Evolutionary conservation across 192 early-diverging fungal species (phyloP).

Genomic region (Funneliformis mosseae): DNA sequence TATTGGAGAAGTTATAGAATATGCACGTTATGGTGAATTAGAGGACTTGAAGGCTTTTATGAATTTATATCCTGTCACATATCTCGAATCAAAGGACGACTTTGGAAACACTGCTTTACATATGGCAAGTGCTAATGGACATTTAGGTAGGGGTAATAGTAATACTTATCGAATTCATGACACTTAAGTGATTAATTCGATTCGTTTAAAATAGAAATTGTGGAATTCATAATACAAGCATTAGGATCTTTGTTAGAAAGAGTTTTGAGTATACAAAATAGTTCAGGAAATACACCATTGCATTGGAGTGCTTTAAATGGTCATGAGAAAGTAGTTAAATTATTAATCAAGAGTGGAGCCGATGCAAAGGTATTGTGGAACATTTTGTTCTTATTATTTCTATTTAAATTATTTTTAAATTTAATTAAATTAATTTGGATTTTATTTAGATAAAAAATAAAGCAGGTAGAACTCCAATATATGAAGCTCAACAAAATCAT

Average conservation of each 20-base stretch:
- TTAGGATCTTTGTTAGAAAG: conserved; percentile 27
- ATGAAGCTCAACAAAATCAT: conserved; percentile 49
- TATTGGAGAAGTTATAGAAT: conserved; percentile 64
- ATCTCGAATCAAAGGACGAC: conserved; percentile 41
- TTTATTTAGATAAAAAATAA: conserved; percentile 46
- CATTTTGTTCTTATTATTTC: not conserved
- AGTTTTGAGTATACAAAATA: conserved; percentile 57
- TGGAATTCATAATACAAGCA: conserved; percentile 52
- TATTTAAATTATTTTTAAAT: not conserved
- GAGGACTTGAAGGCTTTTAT: conserved; percentile 53
- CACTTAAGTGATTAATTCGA: conserved; percentile 1
- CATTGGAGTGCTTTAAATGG: conserved; percentile 90
- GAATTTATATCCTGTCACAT: not conserved
- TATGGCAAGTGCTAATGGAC: conserved; percentile 82
- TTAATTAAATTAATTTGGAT: not conserved
- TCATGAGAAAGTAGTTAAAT: conserved; percentile 65
- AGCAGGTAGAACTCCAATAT: conserved; percentile 44
- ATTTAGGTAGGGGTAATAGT: conserved; percentile 50
- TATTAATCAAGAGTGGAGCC: conserved; percentile 63
- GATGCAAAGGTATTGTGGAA: conserved; percentile 53
- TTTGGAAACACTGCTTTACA: conserved; percentile 72
- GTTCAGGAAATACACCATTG: conserved; percentile 70
- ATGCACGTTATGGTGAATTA: conserved; percentile 75
- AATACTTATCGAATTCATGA: not conserved
- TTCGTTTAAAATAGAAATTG: conserved; percentile 47